A percentile compares a stretch with the other conserved stretches of the same genome.
phyloP scores from a whole-genome alignment of 1,284 basidiomycete species.

The Malassezia cuniculi region DNA sequence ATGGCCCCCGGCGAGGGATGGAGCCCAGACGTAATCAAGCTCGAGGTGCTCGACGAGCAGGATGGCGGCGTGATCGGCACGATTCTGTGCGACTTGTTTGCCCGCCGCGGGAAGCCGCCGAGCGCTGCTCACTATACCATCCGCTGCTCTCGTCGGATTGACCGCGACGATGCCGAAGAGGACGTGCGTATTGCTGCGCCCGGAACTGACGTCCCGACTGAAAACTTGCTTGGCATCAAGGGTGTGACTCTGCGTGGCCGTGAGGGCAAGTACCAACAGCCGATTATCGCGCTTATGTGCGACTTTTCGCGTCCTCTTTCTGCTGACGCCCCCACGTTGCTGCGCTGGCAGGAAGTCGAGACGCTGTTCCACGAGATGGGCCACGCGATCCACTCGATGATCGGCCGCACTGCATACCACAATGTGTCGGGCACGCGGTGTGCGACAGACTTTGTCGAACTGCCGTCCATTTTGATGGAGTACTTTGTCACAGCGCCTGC shows the following conservation, averaged over 20 bases:
- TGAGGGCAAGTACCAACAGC: conserved; percentile 58
- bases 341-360: conserved; percentile 87
- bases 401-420: conserved; percentile 91
- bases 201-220: conserved; percentile 6
- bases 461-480: conserved; percentile 97
- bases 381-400: conserved; percentile 98
- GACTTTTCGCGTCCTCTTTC: conserved; percentile 63
- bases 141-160: conserved; percentile 76
- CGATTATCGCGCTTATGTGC: conserved; percentile 78
- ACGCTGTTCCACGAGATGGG: conserved; percentile 99
- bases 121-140: conserved; percentile 97
- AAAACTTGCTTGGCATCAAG: conserved; percentile 25
- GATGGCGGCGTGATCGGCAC: conserved; percentile 68
- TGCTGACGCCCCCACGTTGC: conserved; percentile 55
- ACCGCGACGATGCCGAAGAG: conserved; percentile 66
- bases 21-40: conserved; percentile 73
- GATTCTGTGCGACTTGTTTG: conserved; percentile 87
- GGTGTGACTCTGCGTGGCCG: conserved; percentile 48
- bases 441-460: conserved; percentile 93
- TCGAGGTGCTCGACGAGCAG: conserved; percentile 80
- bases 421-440: conserved; percentile 97
- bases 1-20: conserved; percentile 64
- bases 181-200: conserved; percentile 48
- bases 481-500: conserved; percentile 72
- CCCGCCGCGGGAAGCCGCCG: conserved; percentile 67